Evolutionary conservation across 306 rosid genomes (phyloP).

Genomic region (Quillaja saponaria): DNA sequence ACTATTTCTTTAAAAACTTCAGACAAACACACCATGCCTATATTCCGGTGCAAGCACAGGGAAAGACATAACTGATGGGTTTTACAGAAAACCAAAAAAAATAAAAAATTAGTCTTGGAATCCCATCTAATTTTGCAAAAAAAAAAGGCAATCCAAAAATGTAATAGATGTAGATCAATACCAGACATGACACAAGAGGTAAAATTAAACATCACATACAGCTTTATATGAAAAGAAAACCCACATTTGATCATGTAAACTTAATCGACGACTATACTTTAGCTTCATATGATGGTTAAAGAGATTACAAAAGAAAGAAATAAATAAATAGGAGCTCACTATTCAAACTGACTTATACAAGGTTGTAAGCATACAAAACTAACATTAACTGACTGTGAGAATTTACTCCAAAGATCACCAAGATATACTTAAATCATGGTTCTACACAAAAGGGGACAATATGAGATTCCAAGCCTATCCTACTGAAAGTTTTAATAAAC

Average conservation of each 20-base stretch:
- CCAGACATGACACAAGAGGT: not conserved
- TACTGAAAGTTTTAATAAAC: conserved; percentile 20
- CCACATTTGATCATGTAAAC: too few relatives aligned
- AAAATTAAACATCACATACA: not conserved
- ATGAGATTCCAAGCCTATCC: conserved; percentile 30
- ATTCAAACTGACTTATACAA: not conserved
- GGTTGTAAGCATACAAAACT: not conserved
- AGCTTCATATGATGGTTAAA: not conserved
- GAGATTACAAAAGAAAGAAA: not conserved
- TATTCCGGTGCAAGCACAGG: conserved; percentile 11
- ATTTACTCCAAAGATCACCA: not conserved
- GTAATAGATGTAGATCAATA: not conserved
- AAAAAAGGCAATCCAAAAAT: not conserved
- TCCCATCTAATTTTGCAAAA: not conserved
- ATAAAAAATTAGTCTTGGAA: too few relatives aligned
- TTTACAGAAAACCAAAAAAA: conserved; percentile 16
- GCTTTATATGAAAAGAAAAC: too few relatives aligned
- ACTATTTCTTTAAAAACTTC: not conserved
- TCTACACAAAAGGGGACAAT: conserved; percentile 6
- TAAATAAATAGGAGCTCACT: not conserved
- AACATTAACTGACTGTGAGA: not conserved
- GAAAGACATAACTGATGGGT: conserved; percentile 12
- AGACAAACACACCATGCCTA: not conserved
- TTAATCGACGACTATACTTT: not conserved
- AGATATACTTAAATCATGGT: not conserved